phyloP scores from a whole-genome alignment of 2,329 filamentous ascomycete species.

The Fusarium tanahbumbuense region DNA sequence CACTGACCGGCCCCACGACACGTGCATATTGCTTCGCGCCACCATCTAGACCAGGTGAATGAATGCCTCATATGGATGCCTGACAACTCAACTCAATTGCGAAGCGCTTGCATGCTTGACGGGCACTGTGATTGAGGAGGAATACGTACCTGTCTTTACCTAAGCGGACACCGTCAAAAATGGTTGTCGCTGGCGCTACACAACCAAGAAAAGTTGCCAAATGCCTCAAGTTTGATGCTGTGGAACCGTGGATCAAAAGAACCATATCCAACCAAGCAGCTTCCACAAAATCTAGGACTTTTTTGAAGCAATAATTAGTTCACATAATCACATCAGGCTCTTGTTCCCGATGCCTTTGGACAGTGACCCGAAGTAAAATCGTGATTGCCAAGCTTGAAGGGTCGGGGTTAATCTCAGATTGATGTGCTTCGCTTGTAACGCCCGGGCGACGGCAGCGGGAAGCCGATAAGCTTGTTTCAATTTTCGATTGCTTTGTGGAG shows the following conservation, averaged over 20 bases:
- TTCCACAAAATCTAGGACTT: slow-evolving; percentile 15
- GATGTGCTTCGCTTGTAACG: slow-evolving; percentile 1
- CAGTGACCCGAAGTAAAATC: background rate
- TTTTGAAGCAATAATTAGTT: background rate
- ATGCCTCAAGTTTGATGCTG: slow-evolving; percentile 33
- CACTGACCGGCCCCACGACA: slow-evolving; percentile 10
- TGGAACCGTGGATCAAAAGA: slow-evolving; percentile 35
- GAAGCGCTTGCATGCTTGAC: background rate
- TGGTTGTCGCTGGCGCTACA: slow-evolving; percentile 23
- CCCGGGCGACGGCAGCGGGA: slow-evolving; percentile 28
- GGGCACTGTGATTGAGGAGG: slow-evolving; percentile 14
- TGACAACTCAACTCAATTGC: slow-evolving; percentile 8
- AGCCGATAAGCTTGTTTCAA: slow-evolving; percentile 40
- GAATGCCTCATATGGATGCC: slow-evolving; percentile 22
- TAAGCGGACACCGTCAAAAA: slow-evolving; percentile 28
- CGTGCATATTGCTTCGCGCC: slow-evolving; percentile 29
- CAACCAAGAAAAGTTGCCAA: slow-evolving; percentile 17
- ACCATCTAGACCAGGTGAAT: slow-evolving; percentile 7
- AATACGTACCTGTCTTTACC: slow-evolving; percentile 20
- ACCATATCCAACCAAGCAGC: slow-evolving; percentile 16
- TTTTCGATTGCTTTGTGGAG: slow-evolving; percentile 21
- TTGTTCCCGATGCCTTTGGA: slow-evolving; percentile 5
- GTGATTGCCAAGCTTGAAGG: slow-evolving; percentile 31
- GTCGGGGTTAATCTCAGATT: slow-evolving; percentile 16
- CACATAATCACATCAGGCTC: background rate